A percentile compares a stretch with the other conserved stretches of the same genome.
phyloP scores from a whole-genome alignment of 1,284 basidiomycete species.

The Puccinia horiana region DNA sequence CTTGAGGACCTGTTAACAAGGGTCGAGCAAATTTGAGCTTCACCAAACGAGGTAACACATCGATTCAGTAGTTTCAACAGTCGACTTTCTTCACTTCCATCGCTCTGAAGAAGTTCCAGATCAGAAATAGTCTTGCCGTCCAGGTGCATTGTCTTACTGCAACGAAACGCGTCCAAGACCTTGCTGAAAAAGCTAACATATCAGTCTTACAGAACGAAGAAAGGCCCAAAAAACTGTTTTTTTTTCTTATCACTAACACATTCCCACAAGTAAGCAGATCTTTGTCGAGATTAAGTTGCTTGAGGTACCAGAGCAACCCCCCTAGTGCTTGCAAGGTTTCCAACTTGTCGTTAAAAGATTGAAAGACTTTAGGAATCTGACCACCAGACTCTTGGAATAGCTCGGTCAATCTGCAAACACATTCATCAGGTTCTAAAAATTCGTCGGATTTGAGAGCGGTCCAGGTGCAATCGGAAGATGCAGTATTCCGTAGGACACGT shows the following conservation, averaged over 20 bases:
- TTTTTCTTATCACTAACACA: conserved; percentile 6
- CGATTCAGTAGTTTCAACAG: conserved; percentile 77
- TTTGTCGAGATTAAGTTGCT: conserved; percentile 87
- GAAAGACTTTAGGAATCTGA: conserved; percentile 73
- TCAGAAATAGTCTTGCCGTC: conserved; percentile 93
- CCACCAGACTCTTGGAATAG: conserved; percentile 62
- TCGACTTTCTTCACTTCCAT: conserved; percentile 85
- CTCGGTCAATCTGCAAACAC: conserved; percentile 69
- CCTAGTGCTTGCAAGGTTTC: conserved; percentile 80
- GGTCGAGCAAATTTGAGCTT: conserved; percentile 52
- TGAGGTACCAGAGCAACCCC: conserved; percentile 85
- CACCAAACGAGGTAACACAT: conserved; percentile 85
- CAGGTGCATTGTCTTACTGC: conserved; percentile 76
- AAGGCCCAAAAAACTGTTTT: not conserved
- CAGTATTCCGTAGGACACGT: conserved; percentile 54
- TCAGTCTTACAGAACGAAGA: conserved; percentile 69
- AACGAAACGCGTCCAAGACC: conserved; percentile 88
- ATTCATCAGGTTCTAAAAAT: conserved; percentile 73
- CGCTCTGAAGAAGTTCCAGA: conserved; percentile 86
- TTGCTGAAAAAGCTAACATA: conserved; percentile 62
- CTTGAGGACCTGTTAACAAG: conserved; percentile 18
- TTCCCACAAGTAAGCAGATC: conserved; percentile 67
- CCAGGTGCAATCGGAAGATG: conserved; percentile 69
- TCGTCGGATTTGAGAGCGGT: conserved; percentile 77
- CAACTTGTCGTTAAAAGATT: conserved; percentile 68